Base-by-base conservation (phyloP, 2,329 filamentous ascomycete species). In the Epichloe sylvatica region DNA sequence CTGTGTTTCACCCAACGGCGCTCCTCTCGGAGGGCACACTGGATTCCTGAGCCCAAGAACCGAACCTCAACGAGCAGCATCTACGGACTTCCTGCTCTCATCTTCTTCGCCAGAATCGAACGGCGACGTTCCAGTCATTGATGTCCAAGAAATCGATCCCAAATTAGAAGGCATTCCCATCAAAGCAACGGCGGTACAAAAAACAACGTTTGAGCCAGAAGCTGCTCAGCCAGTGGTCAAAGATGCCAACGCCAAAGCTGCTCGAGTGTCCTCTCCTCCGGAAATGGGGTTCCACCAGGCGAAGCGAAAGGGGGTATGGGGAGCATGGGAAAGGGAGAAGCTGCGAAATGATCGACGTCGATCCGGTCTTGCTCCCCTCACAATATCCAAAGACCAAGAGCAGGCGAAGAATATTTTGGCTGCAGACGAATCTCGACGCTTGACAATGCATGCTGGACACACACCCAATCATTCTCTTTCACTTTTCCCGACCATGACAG, bases 381-480 rank as follows among this genome's bases (percentile, higher is more conserved):
- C 30, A 19, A 40, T 63, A 2, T 64, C 68, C 4, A 70, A 68
- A 47, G 66, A 69, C 36, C 45, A 48, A 49, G 67, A 69, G 34
- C 45, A 45, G 47, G 73, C 73, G 3, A 61, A 73, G 47, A 64
- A 73, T 53, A 67, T 68, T 8, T 64, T 78, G 36, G 67, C 66
- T 23, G 72, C 71, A 7, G 67, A 71, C 5, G 76, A 74, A 56
- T 67, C 68, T 41, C 67, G 66, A 45, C 70, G 78, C 42, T 70
- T 80, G 39, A 79, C 71, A 0, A 76, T 82, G 71, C 74, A 81
- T 60, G 78, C 78, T 19, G 78, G 78, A 1, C 78, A 81, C 60
- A 81, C 78, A 2, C 78, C 78, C 6, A 80, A 72, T 46, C 77
- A 80, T 58, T 78, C 76, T 1, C 64, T 79, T 11, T 78, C 77